A percentile compares a stretch with the other conserved stretches of the same genome.
phyloP scores from a whole-genome alignment of 208 protist species.

The Acanthamoeba culbertsoni region DNA sequence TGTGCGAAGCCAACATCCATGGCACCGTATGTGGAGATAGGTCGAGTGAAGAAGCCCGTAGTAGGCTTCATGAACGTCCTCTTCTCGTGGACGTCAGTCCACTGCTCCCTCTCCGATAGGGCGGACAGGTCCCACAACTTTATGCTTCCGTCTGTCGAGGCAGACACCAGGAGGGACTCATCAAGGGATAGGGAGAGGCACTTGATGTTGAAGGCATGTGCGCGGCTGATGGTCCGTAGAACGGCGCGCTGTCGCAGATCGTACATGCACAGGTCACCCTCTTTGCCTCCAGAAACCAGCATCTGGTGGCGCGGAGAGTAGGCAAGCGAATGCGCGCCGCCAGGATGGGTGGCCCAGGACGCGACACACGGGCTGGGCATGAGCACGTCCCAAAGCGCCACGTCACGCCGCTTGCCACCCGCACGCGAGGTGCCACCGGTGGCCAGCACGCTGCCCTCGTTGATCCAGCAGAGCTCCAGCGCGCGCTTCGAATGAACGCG shows the following conservation, averaged over 20 bases:
- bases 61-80: conserved; percentile 45
- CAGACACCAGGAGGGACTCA: neutral
- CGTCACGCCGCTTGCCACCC: conserved; percentile 20
- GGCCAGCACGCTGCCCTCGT: conserved; percentile 32
- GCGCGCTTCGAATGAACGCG: conserved; percentile 2
- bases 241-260: neutral
- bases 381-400: conserved; percentile 47
- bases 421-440: conserved; percentile 13
- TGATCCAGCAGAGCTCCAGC: conserved; percentile 21
- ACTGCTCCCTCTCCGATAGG: neutral
- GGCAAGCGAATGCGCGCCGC: conserved; percentile 17
- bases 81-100: conserved; percentile 47
- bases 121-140: neutral
- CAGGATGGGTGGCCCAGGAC: neutral
- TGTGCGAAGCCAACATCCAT: conserved; percentile 11
- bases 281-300: conserved; percentile 37
- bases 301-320: conserved; percentile 45
- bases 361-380: conserved; percentile 28
- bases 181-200: neutral
- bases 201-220: conserved; percentile 17
- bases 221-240: neutral
- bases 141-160: neutral
- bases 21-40: conserved; percentile 31
- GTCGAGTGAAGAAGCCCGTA: conserved; percentile 37
- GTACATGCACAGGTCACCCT: conserved; percentile 10